phyloP scores from a whole-genome alignment of 257 asterid species.

The Solanum chaucha region DNA sequence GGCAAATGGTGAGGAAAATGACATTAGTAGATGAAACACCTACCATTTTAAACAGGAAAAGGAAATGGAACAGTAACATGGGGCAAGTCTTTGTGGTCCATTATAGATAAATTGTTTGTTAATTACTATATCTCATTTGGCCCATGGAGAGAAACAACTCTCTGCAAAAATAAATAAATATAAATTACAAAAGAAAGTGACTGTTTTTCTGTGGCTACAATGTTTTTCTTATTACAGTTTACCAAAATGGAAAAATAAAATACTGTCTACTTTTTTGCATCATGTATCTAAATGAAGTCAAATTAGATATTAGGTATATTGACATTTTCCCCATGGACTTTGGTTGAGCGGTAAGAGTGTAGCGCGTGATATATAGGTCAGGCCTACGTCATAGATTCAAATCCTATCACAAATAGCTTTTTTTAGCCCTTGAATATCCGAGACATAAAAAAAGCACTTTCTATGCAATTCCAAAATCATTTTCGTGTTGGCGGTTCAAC shows the following conservation, averaged over 20 bases:
- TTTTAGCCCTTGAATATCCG: background rate
- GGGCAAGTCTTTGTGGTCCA: background rate
- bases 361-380: background rate
- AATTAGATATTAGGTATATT: background rate
- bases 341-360: background rate
- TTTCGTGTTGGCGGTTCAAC: background rate
- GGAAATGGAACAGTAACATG: background rate
- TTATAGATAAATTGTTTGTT: background rate
- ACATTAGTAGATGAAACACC: slow-evolving; percentile 10
- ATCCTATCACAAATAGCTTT: background rate
- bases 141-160: background rate
- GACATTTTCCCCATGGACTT: background rate
- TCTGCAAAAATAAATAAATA: background rate
- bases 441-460: background rate
- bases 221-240: background rate
- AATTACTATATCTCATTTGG: background rate
- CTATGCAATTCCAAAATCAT: background rate
- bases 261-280: background rate
- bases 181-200: background rate
- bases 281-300: background rate
- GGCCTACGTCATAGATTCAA: background rate
- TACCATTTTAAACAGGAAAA: slow-evolving; percentile 7
- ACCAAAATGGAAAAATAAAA: background rate
- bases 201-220: background rate
- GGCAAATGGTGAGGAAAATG: slow-evolving; percentile 33